Evolutionary conservation across 78 protist species (phyloP).

Genomic region (Pigoraptor vietnamica): DNA sequence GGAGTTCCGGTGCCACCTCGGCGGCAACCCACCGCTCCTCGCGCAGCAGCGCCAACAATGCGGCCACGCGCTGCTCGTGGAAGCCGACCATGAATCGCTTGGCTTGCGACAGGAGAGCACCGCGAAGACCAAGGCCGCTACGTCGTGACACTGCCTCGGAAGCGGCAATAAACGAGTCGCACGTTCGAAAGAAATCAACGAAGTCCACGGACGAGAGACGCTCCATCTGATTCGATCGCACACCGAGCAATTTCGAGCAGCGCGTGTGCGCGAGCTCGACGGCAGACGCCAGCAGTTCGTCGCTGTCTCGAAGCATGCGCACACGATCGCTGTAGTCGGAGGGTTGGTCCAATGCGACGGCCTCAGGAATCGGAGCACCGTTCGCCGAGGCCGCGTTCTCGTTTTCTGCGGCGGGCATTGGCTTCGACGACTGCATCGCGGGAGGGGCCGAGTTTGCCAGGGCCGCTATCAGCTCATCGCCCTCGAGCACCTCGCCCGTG

Average conservation of each 20-base stretch:
- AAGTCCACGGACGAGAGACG: neutral
- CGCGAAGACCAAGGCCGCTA: neutral
- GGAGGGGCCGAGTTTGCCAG: neutral
- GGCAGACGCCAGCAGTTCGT: neutral
- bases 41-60: neutral
- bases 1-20: constrained; percentile 17
- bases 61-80: neutral
- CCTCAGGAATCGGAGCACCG: no score
- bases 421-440: neutral
- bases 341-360: neutral
- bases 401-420: no score
- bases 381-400: no score
- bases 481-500: neutral
- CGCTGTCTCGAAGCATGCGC: neutral
- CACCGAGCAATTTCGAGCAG: constrained; percentile 2
- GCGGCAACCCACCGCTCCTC: constrained; percentile 21
- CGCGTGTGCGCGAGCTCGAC: neutral
- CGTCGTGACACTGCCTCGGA: neutral
- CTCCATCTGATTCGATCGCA: neutral
- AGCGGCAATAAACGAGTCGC: neutral
- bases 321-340: neutral
- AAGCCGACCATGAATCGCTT: neutral
- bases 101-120: neutral
- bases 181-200: neutral
- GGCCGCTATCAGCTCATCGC: neutral